These are phyloP conservation scores for Astraeus odoratus DNA, from an alignment of 768 basidiomycete genomes.

Conservation along the genomic window DNA sequence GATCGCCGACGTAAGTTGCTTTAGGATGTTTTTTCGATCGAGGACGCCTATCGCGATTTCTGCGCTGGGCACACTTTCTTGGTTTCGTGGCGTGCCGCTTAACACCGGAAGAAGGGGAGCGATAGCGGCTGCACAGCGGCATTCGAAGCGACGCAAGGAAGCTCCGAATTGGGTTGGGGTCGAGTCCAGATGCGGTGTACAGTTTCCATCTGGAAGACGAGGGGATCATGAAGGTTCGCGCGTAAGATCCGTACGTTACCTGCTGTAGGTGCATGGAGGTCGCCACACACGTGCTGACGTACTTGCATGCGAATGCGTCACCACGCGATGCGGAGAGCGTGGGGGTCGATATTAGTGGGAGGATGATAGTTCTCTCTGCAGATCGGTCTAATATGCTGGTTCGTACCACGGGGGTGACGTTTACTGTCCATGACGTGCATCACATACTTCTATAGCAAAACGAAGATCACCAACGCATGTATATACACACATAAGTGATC, in stretches of 20 bases:
- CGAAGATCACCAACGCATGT: no score
- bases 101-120: slow-evolving; percentile 58
- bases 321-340: slow-evolving; percentile 60
- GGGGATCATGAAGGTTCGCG: slow-evolving; percentile 53
- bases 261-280: slow-evolving; percentile 7
- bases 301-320: slow-evolving; percentile 43
- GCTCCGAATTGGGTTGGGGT: slow-evolving; percentile 14
- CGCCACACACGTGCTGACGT: slow-evolving; percentile 23
- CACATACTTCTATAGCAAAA: no score
- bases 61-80: slow-evolving; percentile 52
- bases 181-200: slow-evolving; percentile 55
- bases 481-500: not conserved
- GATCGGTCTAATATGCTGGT: slow-evolving; percentile 43
- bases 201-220: slow-evolving; percentile 88
- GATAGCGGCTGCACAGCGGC: slow-evolving; percentile 35
- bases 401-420: slow-evolving; percentile 30
- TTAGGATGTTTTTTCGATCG: not conserved
- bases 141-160: slow-evolving; percentile 31
- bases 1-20: slow-evolving; percentile 48
- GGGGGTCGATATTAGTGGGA: slow-evolving; percentile 62
- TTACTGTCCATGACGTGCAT: slow-evolving; percentile 5
- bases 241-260: not conserved
- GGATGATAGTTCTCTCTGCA: slow-evolving; percentile 56
- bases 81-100: slow-evolving; percentile 76
- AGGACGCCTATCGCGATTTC: slow-evolving; percentile 9